Evolutionary conservation across 148 eudicot species (phyloP), one percentile per base, ranked within the genome.

Genomic region (Rhododendron ovatum): DNA sequence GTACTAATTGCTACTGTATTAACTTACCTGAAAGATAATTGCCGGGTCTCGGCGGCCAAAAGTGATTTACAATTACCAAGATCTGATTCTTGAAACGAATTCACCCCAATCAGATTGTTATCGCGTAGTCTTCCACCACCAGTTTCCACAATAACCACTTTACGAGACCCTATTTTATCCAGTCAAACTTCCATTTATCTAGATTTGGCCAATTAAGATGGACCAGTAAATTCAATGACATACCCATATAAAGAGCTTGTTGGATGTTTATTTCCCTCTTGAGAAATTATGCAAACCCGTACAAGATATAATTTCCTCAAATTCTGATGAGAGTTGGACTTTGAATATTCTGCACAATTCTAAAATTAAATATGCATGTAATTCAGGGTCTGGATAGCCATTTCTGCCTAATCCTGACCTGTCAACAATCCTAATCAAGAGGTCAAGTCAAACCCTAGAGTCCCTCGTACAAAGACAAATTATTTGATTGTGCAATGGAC

Each of bases 401-500:
- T 24, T 39, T 15, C 50, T 20, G 53, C 30, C 28, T 28, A 28
- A 80, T 50, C 35, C 35, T 53, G 41, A 51, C 37, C 65, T 30
- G n/a, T 51, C 57, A 51, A 80, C 55, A 14, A 35, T 30, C 65
- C 83, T 80, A 80, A 80, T 7, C 35, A 79, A 79, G 14, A 24
- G 24, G 2, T 30, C 22, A 80, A 20, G 1, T 18, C 61, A 3
- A 24, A 45, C 7, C 2, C 17, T 51, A 50, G 9, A 30, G 63
- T 51, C 43, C 3, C 18, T 48, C 26, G 3, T 30, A 57, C 65
- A 50, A 50, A 57, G 26, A 7, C 33, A 24, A 45, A 24, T 78
- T 78, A 22, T 45, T 24, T 35, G 6, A 30, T 50, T 45, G 82
- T 74, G 85, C 82, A 88, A 71, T 57, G 78, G 47, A 81, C 11